Evolutionary conservation across 495 filamentous ascomycete species (phyloP), one percentile per base, ranked within the genome.

Genomic region (Penicillium tannophilum): DNA sequence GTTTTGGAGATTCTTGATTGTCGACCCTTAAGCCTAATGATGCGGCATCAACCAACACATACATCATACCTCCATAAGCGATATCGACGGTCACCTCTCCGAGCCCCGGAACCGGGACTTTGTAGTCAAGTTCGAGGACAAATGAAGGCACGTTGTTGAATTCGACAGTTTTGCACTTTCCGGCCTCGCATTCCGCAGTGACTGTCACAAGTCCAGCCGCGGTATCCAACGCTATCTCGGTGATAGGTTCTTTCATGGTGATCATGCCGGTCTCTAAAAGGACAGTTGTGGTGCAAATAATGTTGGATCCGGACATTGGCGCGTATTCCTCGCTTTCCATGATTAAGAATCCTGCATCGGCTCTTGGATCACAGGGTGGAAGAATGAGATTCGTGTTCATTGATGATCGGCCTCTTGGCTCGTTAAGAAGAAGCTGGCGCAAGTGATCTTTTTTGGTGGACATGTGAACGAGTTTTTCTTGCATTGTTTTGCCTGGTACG

Each of bases 291-390:
- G 70, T 73, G 42, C 63, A 70, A 48, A 76, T 76, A 10, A 61
- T 71, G 28, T 76, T 76, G 2, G 63, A 64, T 4, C 73, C 73
- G 4, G 72, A 74, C 73, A 76, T 76, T 11, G 72, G 67, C 4
- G 70, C 58, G 39, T 73, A 74, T 41, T 76, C 72, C 19, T 76
- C 67, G 56, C 68, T 72, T 51, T 76, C 73, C 69, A 76, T 73
- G 52, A 75, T 75, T 43, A 76, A 20, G 58, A 76, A 74, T 1
- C 73, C 73, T 8, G 66, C 68, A 60, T 74, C 70, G 8, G 73
- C 73, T 12, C 54, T 55, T 8, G 70, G 70, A 43, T 73, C 62
- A 43, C 70, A 74, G 6, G 72, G 68, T 1, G 73, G 72, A 2
- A 76, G 63, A n/a, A 76, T 16, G 0, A 76, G 60, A 54, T 76